phyloP scores from a whole-genome alignment of 1,284 basidiomycete genomes.

The Athelia psychrophila region DNA sequence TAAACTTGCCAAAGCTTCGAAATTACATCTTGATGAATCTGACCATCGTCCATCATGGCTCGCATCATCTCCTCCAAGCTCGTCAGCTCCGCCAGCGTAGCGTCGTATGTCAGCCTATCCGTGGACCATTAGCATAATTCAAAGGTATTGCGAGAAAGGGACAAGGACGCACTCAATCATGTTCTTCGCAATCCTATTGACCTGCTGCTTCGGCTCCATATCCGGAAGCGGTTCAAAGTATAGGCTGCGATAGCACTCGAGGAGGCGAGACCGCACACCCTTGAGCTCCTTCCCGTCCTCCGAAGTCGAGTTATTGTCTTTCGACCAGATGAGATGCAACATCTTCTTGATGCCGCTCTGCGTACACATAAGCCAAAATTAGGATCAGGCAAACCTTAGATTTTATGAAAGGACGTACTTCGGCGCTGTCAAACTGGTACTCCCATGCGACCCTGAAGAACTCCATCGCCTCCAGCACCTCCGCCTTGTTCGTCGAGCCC shows the following conservation, averaged over 20 bases:
- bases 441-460: slow-evolving; percentile 88
- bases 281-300: slow-evolving; percentile 89
- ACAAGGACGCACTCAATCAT: slow-evolving; percentile 81
- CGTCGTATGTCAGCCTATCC: slow-evolving; percentile 79
- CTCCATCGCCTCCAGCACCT: slow-evolving; percentile 94
- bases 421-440: slow-evolving; percentile 79
- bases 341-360: slow-evolving; percentile 90
- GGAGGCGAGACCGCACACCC: slow-evolving; percentile 81
- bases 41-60: slow-evolving; percentile 87
- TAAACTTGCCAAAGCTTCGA: slow-evolving; percentile 96
- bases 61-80: slow-evolving; percentile 96
- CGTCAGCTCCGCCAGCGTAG: slow-evolving; percentile 93
- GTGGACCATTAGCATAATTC: slow-evolving; percentile 7
- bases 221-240: slow-evolving; percentile 85
- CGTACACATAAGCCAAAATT: slow-evolving; percentile 2
- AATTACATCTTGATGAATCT: slow-evolving; percentile 84
- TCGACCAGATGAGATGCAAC: slow-evolving; percentile 97
- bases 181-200: slow-evolving; percentile 96
- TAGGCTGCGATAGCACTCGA: slow-evolving; percentile 87
- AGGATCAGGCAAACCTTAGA: not conserved
- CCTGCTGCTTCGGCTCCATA: slow-evolving; percentile 79
- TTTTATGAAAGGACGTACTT: slow-evolving; percentile 41
- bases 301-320: slow-evolving; percentile 84
- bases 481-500: slow-evolving; percentile 89
- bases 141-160: slow-evolving; percentile 3